Evolutionary conservation across 805 yeast species (phyloP).

Genomic region (Starmerella sirachaensis): DNA sequence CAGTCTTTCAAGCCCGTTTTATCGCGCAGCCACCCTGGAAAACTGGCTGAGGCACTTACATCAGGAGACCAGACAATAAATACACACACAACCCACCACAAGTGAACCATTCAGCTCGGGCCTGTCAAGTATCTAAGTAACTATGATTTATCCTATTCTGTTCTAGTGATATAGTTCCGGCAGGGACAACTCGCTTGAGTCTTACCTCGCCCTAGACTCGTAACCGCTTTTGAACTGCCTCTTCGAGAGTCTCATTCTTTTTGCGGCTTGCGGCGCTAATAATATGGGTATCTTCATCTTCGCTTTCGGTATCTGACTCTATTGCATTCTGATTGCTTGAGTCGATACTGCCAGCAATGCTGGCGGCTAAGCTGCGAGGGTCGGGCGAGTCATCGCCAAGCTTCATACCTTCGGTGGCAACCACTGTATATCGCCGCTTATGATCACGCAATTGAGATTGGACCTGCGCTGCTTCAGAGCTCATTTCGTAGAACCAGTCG

Average conservation of each 20-base stretch:
- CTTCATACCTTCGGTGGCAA: conserved; percentile 20
- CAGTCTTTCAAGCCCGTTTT: conserved; percentile 64
- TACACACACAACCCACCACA: too few species aligned
- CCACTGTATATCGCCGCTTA: conserved; percentile 23
- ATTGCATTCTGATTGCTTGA: conserved; percentile 6
- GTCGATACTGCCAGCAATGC: conserved; percentile 3
- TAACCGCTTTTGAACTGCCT: conserved; percentile 5
- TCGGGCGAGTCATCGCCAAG: conserved; percentile 18
- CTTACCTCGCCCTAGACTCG: conserved; percentile 3
- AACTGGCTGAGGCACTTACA: too few species aligned
- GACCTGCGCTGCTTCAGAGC: conserved; percentile 25
- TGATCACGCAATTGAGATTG: conserved; percentile 21
- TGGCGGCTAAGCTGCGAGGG: conserved; percentile 1
- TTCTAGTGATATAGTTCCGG: too few species aligned
- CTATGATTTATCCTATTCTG: too few species aligned
- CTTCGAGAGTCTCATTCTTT: conserved; percentile 3
- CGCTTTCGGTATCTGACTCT: conserved; percentile 10
- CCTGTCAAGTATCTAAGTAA: too few species aligned
- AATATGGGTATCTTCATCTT: not conserved
- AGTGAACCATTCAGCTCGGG: too few species aligned
- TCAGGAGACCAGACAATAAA: too few species aligned
- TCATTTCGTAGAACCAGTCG: conserved; percentile 66
- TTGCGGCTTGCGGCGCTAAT: not conserved
- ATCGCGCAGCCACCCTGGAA: conserved; percentile 69
- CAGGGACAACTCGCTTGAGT: too few species aligned